A percentile compares a stretch with the other conserved stretches of the same genome.
Conservation (phyloP, 2,329 filamentous ascomycete genomes). For the Nothophoma quercina region DNA sequence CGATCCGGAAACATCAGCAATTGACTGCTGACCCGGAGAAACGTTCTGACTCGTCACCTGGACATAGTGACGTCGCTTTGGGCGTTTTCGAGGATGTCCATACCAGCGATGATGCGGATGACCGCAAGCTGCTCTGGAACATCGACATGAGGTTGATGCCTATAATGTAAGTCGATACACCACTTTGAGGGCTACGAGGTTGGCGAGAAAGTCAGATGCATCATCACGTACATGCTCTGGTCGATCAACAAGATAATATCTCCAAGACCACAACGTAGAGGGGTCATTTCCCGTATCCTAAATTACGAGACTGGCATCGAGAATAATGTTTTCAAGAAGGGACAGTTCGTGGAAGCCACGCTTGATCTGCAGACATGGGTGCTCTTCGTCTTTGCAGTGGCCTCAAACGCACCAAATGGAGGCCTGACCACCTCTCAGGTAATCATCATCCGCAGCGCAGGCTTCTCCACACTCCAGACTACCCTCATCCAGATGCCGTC, state of each 20-base stretch:
- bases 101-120: neutral
- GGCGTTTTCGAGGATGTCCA: neutral
- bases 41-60: neutral
- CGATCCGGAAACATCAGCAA: neutral
- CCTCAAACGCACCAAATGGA: neutral
- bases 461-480: neutral
- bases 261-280: no score
- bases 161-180: neutral
- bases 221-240: neutral
- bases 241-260: neutral
- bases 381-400: neutral
- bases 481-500: neutral
- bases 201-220: no score
- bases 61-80: neutral
- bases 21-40: neutral
- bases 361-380: neutral
- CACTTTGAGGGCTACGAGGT: no score
- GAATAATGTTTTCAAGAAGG: neutral
- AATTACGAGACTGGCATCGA: neutral
- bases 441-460: neutral
- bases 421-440: neutral
- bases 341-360: neutral
- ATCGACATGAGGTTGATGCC: conserved; percentile 4
- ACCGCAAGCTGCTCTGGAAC: neutral
- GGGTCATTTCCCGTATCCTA: neutral